A percentile compares a stretch with the other conserved stretches of the same genome.
Conservation (phyloP, 495 filamentous ascomycete species). For the Daldinia grandis region DNA sequence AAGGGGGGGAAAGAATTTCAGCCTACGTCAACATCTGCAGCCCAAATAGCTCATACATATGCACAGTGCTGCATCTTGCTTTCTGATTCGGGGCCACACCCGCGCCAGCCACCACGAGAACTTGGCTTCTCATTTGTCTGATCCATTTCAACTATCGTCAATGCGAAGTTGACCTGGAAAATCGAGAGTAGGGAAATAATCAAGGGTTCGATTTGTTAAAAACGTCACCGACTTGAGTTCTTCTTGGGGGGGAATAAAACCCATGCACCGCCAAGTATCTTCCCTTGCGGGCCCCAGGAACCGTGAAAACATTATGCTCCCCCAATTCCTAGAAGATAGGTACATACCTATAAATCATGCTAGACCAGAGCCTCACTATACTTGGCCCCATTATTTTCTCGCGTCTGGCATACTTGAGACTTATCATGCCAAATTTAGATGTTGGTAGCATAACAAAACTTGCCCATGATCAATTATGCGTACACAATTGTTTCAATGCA, state of each 20-base stretch:
- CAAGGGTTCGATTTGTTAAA: constrained; percentile 7
- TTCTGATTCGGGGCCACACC: constrained; percentile 26
- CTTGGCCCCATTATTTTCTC: background rate
- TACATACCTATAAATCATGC: too few species aligned
- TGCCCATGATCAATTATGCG: constrained; percentile 9
- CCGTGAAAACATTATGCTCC: constrained; percentile 6
- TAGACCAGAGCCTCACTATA: background rate
- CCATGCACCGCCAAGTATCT: constrained; percentile 31
- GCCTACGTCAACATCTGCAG: constrained; percentile 43
- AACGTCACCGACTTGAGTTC: constrained; percentile 26
- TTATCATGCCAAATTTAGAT: constrained; percentile 2
- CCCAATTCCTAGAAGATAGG: background rate
- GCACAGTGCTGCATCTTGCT: constrained; percentile 20
- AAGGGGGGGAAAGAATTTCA: constrained; percentile 26
- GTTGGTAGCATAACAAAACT: background rate
- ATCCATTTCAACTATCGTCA: constrained; percentile 24
- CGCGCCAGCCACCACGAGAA: constrained; percentile 22
- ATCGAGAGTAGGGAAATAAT: constrained; percentile 14
- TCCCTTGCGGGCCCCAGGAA: constrained; percentile 14
- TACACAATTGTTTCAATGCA: constrained; percentile 6
- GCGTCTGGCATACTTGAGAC: background rate
- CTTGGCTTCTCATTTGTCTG: constrained; percentile 28
- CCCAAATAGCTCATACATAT: constrained; percentile 40
- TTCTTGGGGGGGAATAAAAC: constrained; percentile 6
- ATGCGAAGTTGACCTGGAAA: constrained; percentile 28